A percentile compares a stretch with the other conserved stretches of the same genome.
Evolutionary conservation across 2,329 filamentous ascomycete species (phyloP).

Genomic region (Penicillium verrucosum): DNA sequence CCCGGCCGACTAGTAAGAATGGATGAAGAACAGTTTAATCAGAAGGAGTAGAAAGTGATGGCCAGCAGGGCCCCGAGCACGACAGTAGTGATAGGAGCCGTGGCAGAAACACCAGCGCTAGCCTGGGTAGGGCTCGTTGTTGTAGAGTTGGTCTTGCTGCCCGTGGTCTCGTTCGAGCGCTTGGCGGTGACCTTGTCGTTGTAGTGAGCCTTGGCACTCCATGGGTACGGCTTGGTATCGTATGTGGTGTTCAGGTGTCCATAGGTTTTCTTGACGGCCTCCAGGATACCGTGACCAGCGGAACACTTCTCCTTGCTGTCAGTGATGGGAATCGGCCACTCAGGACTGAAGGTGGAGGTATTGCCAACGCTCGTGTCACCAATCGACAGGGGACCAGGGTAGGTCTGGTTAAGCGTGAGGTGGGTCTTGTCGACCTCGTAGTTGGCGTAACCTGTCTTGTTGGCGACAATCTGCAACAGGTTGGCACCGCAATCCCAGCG

Average conservation of each 20-base stretch:
- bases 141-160: constrained; percentile 10
- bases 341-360: constrained; percentile 22
- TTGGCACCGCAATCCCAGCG: constrained; percentile 72
- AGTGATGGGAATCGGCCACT: constrained; percentile 34
- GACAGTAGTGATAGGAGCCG: constrained; percentile 8
- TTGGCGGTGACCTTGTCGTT: constrained; percentile 29
- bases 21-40: not conserved
- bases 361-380: constrained; percentile 12
- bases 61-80: constrained; percentile 17
- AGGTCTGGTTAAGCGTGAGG: constrained; percentile 55
- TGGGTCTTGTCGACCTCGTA: constrained; percentile 40
- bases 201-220: constrained; percentile 15
- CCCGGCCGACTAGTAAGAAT: not conserved
- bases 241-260: constrained; percentile 25
- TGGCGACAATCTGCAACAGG: constrained; percentile 60
- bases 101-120: constrained; percentile 7
- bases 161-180: constrained; percentile 13
- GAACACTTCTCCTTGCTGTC: constrained; percentile 30
- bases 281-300: constrained; percentile 35
- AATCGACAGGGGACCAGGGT: constrained; percentile 46
- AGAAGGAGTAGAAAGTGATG: constrained; percentile 16
- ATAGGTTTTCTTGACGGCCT: constrained; percentile 33
- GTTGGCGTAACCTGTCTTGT: constrained; percentile 56
- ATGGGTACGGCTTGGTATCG: constrained; percentile 33
- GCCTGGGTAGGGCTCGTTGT: constrained; percentile 4